Evolutionary conservation across 2,329 filamentous ascomycete genomes (phyloP).

Genomic region (Epicoccum sorghinum): DNA sequence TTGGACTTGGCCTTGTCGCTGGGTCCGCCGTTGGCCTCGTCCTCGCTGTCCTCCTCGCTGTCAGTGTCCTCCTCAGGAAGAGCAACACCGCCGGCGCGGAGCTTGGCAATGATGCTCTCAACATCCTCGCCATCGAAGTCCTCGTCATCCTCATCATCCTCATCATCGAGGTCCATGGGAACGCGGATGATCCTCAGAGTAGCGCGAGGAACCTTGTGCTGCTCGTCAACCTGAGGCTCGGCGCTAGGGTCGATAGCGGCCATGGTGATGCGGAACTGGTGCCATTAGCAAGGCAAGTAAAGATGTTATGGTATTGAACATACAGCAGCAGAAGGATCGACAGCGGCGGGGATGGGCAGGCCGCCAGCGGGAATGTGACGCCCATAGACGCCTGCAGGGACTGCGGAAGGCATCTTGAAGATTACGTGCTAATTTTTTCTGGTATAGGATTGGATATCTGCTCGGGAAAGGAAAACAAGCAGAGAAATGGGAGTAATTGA

Average conservation of each 20-base stretch:
- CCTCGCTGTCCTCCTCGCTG: conserved; percentile 63
- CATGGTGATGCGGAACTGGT: conserved; percentile 96
- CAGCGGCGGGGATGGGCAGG: conserved; percentile 76
- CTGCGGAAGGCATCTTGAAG: conserved; percentile 44
- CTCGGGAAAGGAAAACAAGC: background rate
- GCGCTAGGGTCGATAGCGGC: conserved; percentile 93
- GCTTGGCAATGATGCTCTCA: conserved; percentile 47
- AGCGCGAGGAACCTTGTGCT: conserved; percentile 67
- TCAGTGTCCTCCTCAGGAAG: conserved; percentile 46
- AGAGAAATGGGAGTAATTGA: conserved; percentile 8
- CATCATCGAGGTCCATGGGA: conserved; percentile 63
- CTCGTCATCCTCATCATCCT: conserved; percentile 60
- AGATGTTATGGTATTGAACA: conserved; percentile 48
- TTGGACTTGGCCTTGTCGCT: conserved; percentile 90
- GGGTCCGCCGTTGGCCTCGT: conserved; percentile 84
- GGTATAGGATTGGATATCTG: background rate
- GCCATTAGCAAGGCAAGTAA: conserved; percentile 21
- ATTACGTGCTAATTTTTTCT: conserved; percentile 15
- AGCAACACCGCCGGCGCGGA: conserved; percentile 41
- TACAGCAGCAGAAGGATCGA: conserved; percentile 82
- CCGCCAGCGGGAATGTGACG: conserved; percentile 88
- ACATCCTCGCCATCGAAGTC: conserved; percentile 54
- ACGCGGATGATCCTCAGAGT: conserved; percentile 91
- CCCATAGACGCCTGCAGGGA: conserved; percentile 83
- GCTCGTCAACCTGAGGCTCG: conserved; percentile 54